These are phyloP conservation scores for Tolypocladium tropicale DNA, from an alignment of 2,329 filamentous ascomycete species.

Conservation along the genomic window DNA sequence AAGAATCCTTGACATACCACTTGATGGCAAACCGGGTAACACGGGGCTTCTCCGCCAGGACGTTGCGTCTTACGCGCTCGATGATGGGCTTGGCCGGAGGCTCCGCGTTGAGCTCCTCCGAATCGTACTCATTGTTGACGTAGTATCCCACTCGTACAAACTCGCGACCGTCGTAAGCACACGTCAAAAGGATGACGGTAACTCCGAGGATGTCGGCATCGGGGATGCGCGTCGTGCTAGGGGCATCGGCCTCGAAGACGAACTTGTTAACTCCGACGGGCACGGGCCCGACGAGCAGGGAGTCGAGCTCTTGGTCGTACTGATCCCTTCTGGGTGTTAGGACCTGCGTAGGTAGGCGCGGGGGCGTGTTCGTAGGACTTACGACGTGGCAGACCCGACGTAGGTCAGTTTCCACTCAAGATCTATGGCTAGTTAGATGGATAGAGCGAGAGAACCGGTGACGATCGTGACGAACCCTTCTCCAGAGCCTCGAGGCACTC, in stretches of 20 bases:
- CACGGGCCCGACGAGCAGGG: conserved; percentile 92
- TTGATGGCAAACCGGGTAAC: conserved; percentile 98
- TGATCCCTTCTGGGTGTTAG: conserved; percentile 57
- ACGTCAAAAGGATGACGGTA: conserved; percentile 91
- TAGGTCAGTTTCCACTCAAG: conserved; percentile 99
- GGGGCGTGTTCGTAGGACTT: conserved; percentile 28
- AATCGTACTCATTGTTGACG: conserved; percentile 98
- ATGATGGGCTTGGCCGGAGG: conserved; percentile 87
- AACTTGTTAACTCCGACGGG: conserved; percentile 98
- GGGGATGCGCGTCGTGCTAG: conserved; percentile 82
- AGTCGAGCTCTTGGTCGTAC: conserved; percentile 97
- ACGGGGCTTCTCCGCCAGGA: conserved; percentile 92
- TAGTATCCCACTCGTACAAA: conserved; percentile 99
- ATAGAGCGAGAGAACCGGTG: background rate
- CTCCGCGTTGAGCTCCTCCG: conserved; percentile 77
- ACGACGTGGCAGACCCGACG: conserved; percentile 96
- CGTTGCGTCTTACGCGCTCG: conserved; percentile 84
- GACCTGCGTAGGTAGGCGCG: conserved; percentile 7
- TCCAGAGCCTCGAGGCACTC: conserved; percentile 92
- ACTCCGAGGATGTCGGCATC: conserved; percentile 93
- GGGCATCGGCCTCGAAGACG: conserved; percentile 89
- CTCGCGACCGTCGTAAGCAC: conserved; percentile 90
- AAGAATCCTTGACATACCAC: conserved; percentile 53
- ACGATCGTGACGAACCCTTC: conserved; percentile 53
- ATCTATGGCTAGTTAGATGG: conserved; percentile 43